phyloP scores from a whole-genome alignment of 805 yeast species.

The Kuraishia molischiana region DNA sequence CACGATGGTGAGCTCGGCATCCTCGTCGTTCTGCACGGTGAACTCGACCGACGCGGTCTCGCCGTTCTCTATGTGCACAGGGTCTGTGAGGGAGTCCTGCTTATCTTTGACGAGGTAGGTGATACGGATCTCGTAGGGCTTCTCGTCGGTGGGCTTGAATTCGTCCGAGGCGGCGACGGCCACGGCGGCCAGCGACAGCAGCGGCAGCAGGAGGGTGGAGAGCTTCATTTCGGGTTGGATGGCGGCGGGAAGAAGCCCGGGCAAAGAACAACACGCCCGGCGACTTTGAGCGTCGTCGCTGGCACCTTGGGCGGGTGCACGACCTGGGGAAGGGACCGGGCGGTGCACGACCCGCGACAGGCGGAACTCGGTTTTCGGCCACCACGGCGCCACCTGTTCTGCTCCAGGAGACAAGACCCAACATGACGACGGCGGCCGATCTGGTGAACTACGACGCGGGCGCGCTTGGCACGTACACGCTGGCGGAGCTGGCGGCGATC shows the following conservation, averaged over 20 bases:
- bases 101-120: constrained; percentile 38
- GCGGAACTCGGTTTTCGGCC: neutral
- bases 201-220: constrained; percentile 7
- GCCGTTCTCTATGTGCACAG: constrained; percentile 36
- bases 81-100: constrained; percentile 28
- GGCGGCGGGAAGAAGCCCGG: neutral
- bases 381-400: neutral
- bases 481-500: constrained; percentile 17
- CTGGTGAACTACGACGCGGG: constrained; percentile 8
- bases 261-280: neutral
- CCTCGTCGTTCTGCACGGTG: constrained; percentile 44
- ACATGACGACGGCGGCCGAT: neutral
- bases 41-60: constrained; percentile 44
- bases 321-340: neutral
- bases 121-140: constrained; percentile 35
- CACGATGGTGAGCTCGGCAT: constrained; percentile 37
- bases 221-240: constrained; percentile 11
- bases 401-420: neutral
- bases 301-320: neutral
- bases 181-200: constrained; percentile 6
- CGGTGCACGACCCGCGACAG: neutral
- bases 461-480: constrained; percentile 4
- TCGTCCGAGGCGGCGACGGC: constrained; percentile 8
- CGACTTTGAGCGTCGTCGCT: neutral
- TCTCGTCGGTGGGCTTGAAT: constrained; percentile 22